Conservation (phyloP, 2,329 filamentous ascomycete genomes). For the Stachybotrys elegans region DNA sequence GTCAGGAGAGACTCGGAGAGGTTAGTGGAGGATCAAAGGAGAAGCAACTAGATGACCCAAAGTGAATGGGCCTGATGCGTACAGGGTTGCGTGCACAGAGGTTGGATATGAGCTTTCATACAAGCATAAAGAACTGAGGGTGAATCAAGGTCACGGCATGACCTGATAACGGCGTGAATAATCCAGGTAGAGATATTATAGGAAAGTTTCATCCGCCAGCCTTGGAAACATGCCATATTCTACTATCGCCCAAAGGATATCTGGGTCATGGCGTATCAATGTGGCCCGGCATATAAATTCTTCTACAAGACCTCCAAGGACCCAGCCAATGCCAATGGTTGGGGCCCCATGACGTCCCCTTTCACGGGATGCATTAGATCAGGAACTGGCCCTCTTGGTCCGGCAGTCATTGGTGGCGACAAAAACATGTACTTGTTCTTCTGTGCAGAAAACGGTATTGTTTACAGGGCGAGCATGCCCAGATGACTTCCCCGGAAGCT, state of each 20-base stretch:
- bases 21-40: too few relatives aligned
- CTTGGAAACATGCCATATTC: too few relatives aligned
- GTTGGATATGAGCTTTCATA: too few relatives aligned
- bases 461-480: slow-evolving; percentile 59
- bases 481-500: slow-evolving; percentile 54
- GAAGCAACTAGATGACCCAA: too few relatives aligned
- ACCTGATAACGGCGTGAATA: too few relatives aligned
- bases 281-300: slow-evolving; percentile 51
- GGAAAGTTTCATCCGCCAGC: too few relatives aligned
- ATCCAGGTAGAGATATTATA: too few relatives aligned
- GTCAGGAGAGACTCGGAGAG: too few relatives aligned
- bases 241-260: slow-evolving; percentile 54
- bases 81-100: too few relatives aligned
- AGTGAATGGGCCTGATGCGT: too few relatives aligned
- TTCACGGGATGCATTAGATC: slow-evolving; percentile 50
- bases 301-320: slow-evolving; percentile 53
- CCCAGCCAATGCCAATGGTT: slow-evolving; percentile 51
- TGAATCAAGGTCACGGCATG: too few relatives aligned
- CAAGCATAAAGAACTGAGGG: too few relatives aligned
- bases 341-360: slow-evolving; percentile 47
- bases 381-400: slow-evolving; percentile 53
- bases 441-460: slow-evolving; percentile 58
- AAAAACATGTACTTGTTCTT: slow-evolving; percentile 62
- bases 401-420: slow-evolving; percentile 56
- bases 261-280: slow-evolving; percentile 60